Evolutionary conservation across 2,329 filamentous ascomycete genomes (phyloP).

Genomic region (Cyphellophora attinorum): DNA sequence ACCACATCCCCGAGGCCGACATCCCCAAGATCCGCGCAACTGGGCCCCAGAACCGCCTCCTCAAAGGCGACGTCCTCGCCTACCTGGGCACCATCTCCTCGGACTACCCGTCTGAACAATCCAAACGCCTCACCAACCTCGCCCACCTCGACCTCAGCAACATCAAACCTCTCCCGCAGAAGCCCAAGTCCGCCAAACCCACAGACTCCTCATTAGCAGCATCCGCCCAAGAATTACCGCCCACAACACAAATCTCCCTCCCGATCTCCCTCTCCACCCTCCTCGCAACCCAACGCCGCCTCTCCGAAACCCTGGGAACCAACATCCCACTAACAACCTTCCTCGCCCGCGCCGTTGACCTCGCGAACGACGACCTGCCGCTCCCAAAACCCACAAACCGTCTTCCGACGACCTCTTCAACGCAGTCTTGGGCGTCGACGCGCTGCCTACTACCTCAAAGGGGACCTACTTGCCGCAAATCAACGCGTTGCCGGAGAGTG

Average conservation of each 20-base stretch:
- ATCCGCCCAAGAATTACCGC: slow-evolving; percentile 16
- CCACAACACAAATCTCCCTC: slow-evolving; percentile 47
- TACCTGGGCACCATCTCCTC: slow-evolving; percentile 71
- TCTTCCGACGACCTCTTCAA: slow-evolving; percentile 80
- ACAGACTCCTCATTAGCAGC: slow-evolving; percentile 22
- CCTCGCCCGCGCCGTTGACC: slow-evolving; percentile 70
- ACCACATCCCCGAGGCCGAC: slow-evolving; percentile 66
- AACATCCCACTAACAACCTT: slow-evolving; percentile 79
- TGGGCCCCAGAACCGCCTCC: slow-evolving; percentile 74
- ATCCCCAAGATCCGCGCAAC: slow-evolving; percentile 75
- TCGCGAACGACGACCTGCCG: slow-evolving; percentile 83
- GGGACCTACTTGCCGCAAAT: slow-evolving; percentile 67
- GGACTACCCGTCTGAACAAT: slow-evolving; percentile 61
- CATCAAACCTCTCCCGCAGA: slow-evolving; percentile 64
- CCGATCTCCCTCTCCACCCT: slow-evolving; percentile 67
- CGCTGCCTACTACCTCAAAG: slow-evolving; percentile 42
- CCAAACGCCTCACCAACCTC: slow-evolving; percentile 63
- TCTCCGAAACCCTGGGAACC: slow-evolving; percentile 68
- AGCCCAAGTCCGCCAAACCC: slow-evolving; percentile 27
- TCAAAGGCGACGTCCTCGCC: slow-evolving; percentile 92
- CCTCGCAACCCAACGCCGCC: slow-evolving; percentile 67
- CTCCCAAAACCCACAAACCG: slow-evolving; percentile 53
- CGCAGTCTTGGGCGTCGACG: slow-evolving; percentile 65
- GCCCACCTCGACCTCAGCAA: slow-evolving; percentile 87
- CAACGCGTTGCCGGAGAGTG: slow-evolving; percentile 39